Evolutionary conservation across 106 monocot species (phyloP), one percentile per base, ranked within the genome.

Genomic region (Acorus calamus): DNA sequence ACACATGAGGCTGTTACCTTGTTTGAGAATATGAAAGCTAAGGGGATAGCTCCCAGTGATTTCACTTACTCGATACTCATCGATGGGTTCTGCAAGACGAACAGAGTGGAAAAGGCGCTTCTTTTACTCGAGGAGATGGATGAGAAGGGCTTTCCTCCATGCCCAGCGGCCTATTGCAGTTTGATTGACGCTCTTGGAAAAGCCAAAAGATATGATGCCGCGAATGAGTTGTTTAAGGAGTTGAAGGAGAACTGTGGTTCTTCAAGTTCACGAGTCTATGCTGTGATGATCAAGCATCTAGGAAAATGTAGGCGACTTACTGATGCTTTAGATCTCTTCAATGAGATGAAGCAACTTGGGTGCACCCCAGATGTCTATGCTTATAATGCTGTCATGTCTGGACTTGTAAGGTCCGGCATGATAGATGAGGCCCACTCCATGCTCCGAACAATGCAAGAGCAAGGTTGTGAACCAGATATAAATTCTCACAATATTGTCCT

Each of bases 91-190:
- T 90, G 90, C 82, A 96, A 90, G 69, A 87, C 63, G 2, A 90
- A 91, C 59, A 66, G 80, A 70, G 63, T 96, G 52, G 91, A 96
- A 49, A 77, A 85, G 14, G 94, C 94, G 9, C 59, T 96, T 76
- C 66, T 84, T 48, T 82, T 96, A 47, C 87, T 96, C 4, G 94
- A 96, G 63, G 94, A 96, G 63, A 96, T 96, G 94, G 94, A 96
- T 60, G 90, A 90, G 65, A 84, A 82, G 48, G 94, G 94, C 8
- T 96, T 87, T 62, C 94, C 94, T 68, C 87, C 90, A 11, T 96
- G 94, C 68, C 82, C 89, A 52, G 74, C 86, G 46, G 90, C 94
- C 10, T 96, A 96, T 61, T 96, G 94, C 60, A 90, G 94, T 60
- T 42, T 96, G 57, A 91, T 96, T 57, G 79, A 91, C 73, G 80